These are phyloP conservation scores for Boletus pseudo-olivaceus DNA, from an alignment of 768 basidiomycete genomes.

Conservation along the genomic window DNA sequence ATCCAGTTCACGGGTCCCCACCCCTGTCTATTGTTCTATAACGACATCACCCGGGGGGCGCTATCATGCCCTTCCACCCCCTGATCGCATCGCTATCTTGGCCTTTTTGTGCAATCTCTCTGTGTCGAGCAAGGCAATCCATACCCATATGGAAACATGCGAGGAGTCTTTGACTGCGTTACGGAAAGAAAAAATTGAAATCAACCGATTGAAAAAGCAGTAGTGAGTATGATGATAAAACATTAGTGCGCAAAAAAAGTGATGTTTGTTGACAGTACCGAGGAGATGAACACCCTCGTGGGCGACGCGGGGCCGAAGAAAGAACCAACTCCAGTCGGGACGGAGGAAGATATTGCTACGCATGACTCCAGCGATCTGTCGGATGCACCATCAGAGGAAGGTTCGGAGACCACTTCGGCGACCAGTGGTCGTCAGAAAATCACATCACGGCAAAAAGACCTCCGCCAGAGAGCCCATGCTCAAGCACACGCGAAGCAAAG, in stretches of 20 bases:
- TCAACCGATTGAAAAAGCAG: constrained; percentile 85
- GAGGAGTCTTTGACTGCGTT: constrained; percentile 88
- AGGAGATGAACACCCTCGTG: constrained; percentile 67
- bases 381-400: constrained; percentile 60
- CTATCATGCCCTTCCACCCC: constrained; percentile 68
- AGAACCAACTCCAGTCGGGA: constrained; percentile 37
- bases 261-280: constrained; percentile 43
- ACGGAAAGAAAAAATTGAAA: constrained; percentile 93
- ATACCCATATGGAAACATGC: constrained; percentile 85
- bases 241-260: constrained; percentile 9
- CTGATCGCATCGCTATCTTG: constrained; percentile 82
- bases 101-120: constrained; percentile 88
- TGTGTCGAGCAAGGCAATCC: constrained; percentile 85
- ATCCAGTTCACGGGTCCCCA: constrained; percentile 47
- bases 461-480: constrained; percentile 52
- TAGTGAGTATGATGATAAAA: constrained; percentile 53
- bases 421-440: constrained; percentile 39
- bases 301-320: constrained; percentile 53
- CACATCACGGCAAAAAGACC: constrained; percentile 48
- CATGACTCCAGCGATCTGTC: constrained; percentile 72
- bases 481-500: constrained; percentile 71
- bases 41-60: constrained; percentile 59
- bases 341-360: constrained; percentile 54
- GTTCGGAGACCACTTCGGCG: constrained; percentile 56
- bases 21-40: constrained; percentile 40